Percentiles rank a stretch among this genome's conserved stretches.
phyloP scores from a whole-genome alignment of 305 asterid species.

The Rubia peregrina region DNA sequence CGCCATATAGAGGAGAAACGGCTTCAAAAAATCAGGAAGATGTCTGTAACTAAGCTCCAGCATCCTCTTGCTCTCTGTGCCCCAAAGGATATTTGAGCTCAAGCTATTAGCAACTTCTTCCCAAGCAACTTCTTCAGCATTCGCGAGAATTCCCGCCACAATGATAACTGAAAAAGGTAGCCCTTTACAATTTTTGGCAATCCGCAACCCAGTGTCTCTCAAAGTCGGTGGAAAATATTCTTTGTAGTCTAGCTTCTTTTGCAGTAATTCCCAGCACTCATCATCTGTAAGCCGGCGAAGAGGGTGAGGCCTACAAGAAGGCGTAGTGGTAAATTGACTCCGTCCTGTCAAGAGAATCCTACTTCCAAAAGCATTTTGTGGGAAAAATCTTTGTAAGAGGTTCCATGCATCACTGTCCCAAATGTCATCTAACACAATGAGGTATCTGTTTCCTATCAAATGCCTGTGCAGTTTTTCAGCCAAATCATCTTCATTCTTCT shows the following conservation, averaged over 20 bases:
- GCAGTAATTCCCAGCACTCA: conserved; percentile 9
- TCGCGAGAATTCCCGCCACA: conserved; percentile 11
- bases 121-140: conserved; percentile 3
- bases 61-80: conserved; percentile 11
- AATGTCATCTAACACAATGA: conserved; percentile 1
- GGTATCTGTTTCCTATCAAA: not conserved
- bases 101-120: conserved; percentile 2
- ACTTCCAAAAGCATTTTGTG: not conserved
- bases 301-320: not conserved
- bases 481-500: conserved; percentile 8
- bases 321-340: not conserved
- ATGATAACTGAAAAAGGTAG: conserved; percentile 5
- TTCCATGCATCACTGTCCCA: conserved; percentile 9
- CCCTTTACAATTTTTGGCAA: conserved; percentile 5
- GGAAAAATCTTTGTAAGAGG: not conserved
- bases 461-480: not conserved
- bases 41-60: conserved; percentile 22
- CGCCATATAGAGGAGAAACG: conserved; percentile 5
- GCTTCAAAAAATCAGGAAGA: conserved; percentile 19
- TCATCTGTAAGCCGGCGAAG: conserved; percentile 5
- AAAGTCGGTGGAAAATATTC: not conserved
- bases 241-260: not conserved
- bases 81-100: conserved; percentile 4
- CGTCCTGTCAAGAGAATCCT: conserved; percentile 8
- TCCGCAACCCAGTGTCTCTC: conserved; percentile 7